Conservation (phyloP, 495 filamentous ascomycete genomes). For the Letharia lupina region DNA sequence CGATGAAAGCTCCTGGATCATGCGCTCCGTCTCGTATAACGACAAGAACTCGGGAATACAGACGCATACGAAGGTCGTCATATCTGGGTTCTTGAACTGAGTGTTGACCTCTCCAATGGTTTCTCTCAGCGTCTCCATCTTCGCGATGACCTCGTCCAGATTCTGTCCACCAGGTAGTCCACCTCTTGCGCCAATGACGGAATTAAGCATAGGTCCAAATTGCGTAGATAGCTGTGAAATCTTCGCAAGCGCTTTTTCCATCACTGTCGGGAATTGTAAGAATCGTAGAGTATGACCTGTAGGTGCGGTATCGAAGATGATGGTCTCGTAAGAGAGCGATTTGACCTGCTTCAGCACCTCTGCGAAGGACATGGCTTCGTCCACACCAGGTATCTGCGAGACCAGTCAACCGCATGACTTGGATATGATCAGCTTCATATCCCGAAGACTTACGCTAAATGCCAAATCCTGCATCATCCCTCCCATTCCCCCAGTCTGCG, state of each 20-base stretch:
- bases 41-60: conserved; percentile 97
- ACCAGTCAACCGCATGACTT: conserved; percentile 9
- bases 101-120: conserved; percentile 94
- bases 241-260: conserved; percentile 97
- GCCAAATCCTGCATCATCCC: conserved; percentile 69
- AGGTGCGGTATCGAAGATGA: conserved; percentile 97
- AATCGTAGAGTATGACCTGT: conserved; percentile 99
- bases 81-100: conserved; percentile 93
- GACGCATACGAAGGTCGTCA: conserved; percentile 97
- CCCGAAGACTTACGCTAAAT: conserved; percentile 49
- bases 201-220: conserved; percentile 93
- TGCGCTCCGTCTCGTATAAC: conserved; percentile 96
- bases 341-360: conserved; percentile 99
- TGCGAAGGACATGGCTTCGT: conserved; percentile 99
- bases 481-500: conserved; percentile 53
- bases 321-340: conserved; percentile 95
- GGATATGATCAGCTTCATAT: neutral
- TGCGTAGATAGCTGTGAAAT: conserved; percentile 87
- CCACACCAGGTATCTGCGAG: conserved; percentile 85
- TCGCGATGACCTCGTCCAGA: conserved; percentile 81
- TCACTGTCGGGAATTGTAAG: conserved; percentile 94
- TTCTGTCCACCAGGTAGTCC: conserved; percentile 87
- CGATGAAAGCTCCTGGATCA: conserved; percentile 94
- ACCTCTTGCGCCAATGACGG: conserved; percentile 72
- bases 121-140: conserved; percentile 84